These are phyloP conservation scores for Cerrena zonata DNA, from an alignment of 1,284 basidiomycete species.

Conservation along the genomic window DNA sequence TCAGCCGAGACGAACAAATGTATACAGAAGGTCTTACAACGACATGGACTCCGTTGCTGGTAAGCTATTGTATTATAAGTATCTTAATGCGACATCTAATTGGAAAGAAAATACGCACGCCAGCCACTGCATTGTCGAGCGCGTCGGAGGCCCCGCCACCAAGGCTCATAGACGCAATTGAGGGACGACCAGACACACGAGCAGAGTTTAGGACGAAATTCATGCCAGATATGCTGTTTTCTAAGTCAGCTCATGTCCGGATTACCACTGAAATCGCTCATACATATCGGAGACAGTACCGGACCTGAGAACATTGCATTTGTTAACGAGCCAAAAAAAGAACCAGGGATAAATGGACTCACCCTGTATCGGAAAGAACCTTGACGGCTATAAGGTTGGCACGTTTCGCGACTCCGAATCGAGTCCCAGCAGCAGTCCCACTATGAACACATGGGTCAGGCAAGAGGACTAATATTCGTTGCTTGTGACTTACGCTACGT, in stretches of 20 bases:
- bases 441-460: constrained; percentile 31
- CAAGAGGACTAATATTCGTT: constrained; percentile 1
- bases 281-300: constrained; percentile 20
- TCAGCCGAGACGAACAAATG: no score
- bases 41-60: no score
- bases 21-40: no score
- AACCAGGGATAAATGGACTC: no score
- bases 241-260: neutral
- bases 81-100: no score
- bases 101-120: constrained; percentile 17
- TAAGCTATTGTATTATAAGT: no score
- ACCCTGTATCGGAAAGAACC: constrained; percentile 61
- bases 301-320: no score
- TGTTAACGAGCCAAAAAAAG: no score
- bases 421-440: constrained; percentile 47
- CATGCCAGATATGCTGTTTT: constrained; percentile 45
- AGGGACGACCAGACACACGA: constrained; percentile 47
- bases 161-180: constrained; percentile 69
- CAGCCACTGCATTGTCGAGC: constrained; percentile 57
- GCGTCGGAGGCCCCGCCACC: constrained; percentile 59
- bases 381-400: constrained; percentile 69
- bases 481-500: constrained; percentile 29
- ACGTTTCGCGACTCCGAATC: constrained; percentile 69
- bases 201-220: constrained; percentile 38
- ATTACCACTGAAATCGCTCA: constrained; percentile 1